Conservation (phyloP, 208 protist genomes). For the Trypanosoma boissoni region DNA sequence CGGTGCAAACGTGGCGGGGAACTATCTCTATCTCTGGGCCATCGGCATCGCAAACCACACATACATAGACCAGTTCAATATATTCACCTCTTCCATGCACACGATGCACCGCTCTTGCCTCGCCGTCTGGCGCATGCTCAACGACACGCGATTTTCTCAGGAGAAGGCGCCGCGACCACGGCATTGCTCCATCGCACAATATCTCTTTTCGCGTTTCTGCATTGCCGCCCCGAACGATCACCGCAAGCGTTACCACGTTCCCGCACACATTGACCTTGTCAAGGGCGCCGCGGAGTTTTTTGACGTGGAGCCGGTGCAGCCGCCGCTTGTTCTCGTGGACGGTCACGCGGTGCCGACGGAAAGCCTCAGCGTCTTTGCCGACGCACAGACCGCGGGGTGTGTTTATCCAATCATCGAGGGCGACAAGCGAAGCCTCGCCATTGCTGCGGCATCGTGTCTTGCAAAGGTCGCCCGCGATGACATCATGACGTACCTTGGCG, state of each 20-base stretch:
- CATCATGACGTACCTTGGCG: slow-evolving; percentile 77
- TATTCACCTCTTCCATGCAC: slow-evolving; percentile 81
- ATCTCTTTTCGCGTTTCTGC: slow-evolving; percentile 83
- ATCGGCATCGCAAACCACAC: slow-evolving; percentile 88
- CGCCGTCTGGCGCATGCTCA: slow-evolving; percentile 81
- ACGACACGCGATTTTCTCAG: slow-evolving; percentile 71
- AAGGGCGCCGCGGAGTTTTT: slow-evolving; percentile 68
- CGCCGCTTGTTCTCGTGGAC: slow-evolving; percentile 82
- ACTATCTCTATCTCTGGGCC: slow-evolving; percentile 88
- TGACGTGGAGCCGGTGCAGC: slow-evolving; percentile 75
- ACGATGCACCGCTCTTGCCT: slow-evolving; percentile 81
- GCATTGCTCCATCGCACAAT: slow-evolving; percentile 69
- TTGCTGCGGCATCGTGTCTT: slow-evolving; percentile 86
- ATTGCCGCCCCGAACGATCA: slow-evolving; percentile 64
- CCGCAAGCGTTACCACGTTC: slow-evolving; percentile 60
- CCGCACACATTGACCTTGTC: slow-evolving; percentile 60
- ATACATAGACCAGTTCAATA: slow-evolving; percentile 86
- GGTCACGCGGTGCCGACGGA: slow-evolving; percentile 73
- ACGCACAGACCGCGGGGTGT: slow-evolving; percentile 51
- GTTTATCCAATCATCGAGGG: slow-evolving; percentile 86
- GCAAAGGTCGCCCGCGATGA: slow-evolving; percentile 89
- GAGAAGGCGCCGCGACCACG: slow-evolving; percentile 72
- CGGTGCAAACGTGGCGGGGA: slow-evolving; percentile 67
- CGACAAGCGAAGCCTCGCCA: slow-evolving; percentile 82
- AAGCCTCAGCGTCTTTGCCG: slow-evolving; percentile 63